Base-by-base conservation (phyloP, 169 alveolate species). In the Perkinsus chesapeaki region DNA sequence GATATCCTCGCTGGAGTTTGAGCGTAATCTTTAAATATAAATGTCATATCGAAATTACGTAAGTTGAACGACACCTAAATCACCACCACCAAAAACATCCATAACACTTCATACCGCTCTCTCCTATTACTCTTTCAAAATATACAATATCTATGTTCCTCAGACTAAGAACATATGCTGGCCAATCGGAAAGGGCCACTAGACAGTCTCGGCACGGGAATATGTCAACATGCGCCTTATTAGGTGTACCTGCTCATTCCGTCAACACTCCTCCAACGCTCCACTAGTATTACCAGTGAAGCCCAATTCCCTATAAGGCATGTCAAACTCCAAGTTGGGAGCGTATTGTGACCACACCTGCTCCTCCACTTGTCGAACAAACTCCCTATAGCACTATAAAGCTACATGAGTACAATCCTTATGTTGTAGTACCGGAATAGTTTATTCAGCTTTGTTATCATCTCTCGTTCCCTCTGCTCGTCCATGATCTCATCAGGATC, bases 401-500 rank as follows among this genome's bases (percentile, higher is more conserved):
- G 37, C 91, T 12, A 7, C 39, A 31, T 73, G n/a, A 73, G 27
- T 36, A 10, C 10, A 73, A 27, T 73, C 9, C 39, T 38, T 0
- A 5, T 36, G 20, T 23, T 94, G 94, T 98, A 99, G 60, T 96
- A 97, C 94, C 98, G 97, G 95, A 98, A 99, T 91, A 97, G 99
- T 39, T 96, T 94, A 93, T 99, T 99, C 39, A 98, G 97, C 93
- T 97, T 96, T 91, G 96, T 96, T 94, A 97, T 99, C 94, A 96
- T 96, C 92, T 98, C 98, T 91, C 99, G 95, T 94, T 99, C 99
- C 91, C 99, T 96, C 98, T 97, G 97, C 94, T 99, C 99, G 92
- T 98, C 99, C 93, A 98, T 98, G 91, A 98, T 97, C 96, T 99
- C 99, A 92, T 99, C 99, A 37, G 99, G 98, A 94, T 99, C 99